Percentiles rank a stretch among this genome's conserved stretches.
These are phyloP conservation scores for Lecanoromycetidae sp. DNA, from an alignment of 2,329 filamentous ascomycete species.

Conservation along the genomic window DNA sequence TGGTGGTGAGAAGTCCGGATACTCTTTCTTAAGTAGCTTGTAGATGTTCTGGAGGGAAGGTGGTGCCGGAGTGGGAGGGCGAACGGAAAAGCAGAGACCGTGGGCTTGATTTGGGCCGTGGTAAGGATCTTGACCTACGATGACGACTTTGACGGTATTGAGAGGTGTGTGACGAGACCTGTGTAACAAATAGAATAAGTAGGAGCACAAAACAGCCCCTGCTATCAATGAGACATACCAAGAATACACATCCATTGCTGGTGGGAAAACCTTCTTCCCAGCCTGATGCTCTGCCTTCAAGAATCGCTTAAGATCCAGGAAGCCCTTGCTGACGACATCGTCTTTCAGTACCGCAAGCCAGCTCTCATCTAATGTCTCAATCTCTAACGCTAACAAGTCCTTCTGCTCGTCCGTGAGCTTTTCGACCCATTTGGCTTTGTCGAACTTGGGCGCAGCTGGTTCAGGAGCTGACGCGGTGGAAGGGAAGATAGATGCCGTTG, in stretches of 20 bases:
- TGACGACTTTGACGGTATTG: constrained; percentile 76
- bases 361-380: constrained; percentile 79
- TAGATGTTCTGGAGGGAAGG: constrained; percentile 93
- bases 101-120: constrained; percentile 94
- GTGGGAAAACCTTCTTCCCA: constrained; percentile 75
- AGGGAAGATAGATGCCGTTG: constrained; percentile 17
- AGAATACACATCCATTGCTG: constrained; percentile 79
- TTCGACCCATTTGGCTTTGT: constrained; percentile 84
- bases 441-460: constrained; percentile 46
- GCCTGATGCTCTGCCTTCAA: constrained; percentile 62
- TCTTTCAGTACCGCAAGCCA: constrained; percentile 86
- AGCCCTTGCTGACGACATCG: constrained; percentile 65
- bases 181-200: constrained; percentile 18
- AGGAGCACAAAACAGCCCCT: background rate
- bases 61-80: constrained; percentile 74
- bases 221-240: constrained; percentile 48
- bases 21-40: constrained; percentile 74
- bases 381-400: constrained; percentile 72
- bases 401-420: constrained; percentile 70
- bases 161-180: constrained; percentile 94
- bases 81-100: constrained; percentile 89
- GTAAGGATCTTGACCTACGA: constrained; percentile 93
- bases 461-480: constrained; percentile 20
- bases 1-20: constrained; percentile 56
- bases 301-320: constrained; percentile 79